Base-by-base conservation (phyloP, 2,329 filamentous ascomycete genomes). In the Diaporthe velutina region DNA sequence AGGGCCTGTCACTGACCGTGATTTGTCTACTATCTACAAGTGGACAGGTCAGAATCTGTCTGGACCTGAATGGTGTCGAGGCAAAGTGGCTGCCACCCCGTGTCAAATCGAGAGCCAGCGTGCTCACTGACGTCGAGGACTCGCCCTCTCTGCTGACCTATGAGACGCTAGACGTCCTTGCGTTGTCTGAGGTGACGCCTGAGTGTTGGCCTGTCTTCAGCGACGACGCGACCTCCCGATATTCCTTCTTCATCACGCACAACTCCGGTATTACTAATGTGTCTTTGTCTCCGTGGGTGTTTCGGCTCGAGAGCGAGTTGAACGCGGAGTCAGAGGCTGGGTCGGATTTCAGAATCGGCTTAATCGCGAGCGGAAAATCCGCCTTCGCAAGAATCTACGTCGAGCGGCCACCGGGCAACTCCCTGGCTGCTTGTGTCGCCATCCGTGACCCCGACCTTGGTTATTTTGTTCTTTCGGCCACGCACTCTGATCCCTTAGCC, bases 1-100 rank as follows among this genome's bases (percentile, higher is more conserved):
- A 91, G 76, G 91, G 91, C 6, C 82, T 92, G 25, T 93, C 91
- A 2, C 82, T 93, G 35, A 85, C 89, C 6, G 84, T 92, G 42
- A 80, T 93, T 60, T 92, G 91, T 79, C 81, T 93, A 12, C 83
- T 93, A 2, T 90, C 90, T 1, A 89, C 88, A 3, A 91, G 89
- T 77, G 91, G 91, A 4, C 90, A 90, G 79, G 84, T 92, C 73
- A 87, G 90, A 57, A 84, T 93, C 50, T 92, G 90, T 77, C 84
- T 93, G 17, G 91, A 93, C 77, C 78, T 91, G 2, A 88, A 91
- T 13, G 90, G 90, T 1, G 86, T 92, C 22, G 88, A 93, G 80
- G 91, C 91, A n/a, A 89, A 92, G 79, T 93, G 91, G 91, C 83
- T 93, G 28, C 90, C 90, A 1, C 89, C 90, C 9, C 89, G 87